Base-by-base conservation (phyloP, 176 grass and related monocot species). In the Rhipidocladum racemiflorum region DNA sequence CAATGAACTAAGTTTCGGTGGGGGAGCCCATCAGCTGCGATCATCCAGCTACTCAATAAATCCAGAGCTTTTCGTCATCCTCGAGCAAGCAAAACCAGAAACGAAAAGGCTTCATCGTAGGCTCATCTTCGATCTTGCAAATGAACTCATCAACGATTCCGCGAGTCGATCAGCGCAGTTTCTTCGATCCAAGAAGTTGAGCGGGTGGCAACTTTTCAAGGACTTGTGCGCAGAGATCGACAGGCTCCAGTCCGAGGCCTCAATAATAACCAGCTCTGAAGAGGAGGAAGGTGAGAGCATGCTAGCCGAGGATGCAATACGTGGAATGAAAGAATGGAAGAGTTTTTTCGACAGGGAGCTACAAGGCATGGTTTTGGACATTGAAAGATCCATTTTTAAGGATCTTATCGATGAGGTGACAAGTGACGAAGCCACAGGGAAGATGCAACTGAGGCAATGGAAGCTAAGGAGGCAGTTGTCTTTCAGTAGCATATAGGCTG, bases 41-140 rank as follows among this genome's bases (percentile, higher is more conserved):
- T 11, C 66, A 17, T 57, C 79, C 9, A 51, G 76, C 46, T 72
- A 61, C 70, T 61, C 77, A 0, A 88, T 92, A 51, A 92, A 88
- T 66, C 85, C 90, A 53, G 65, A 89, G 61, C 67, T 96, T 35
- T 92, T 90, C 70, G 23, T 74, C 76, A 87, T 90, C 34, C 88
- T 96, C 74, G 93, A 96, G 45, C 88, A 90, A 79, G 78, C 80
- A 45, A 94, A 89, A 64, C 64, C 68, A 8, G 60, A 61, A 0
- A 3, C 79, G 34, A 80, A 88, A 49, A 92, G 84, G 65, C 68
- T 74, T 30, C 82, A 92, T 53, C 88, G 86, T 35, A 92, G 83
- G 78, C 89, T 92, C 53, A 84, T 88, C 57, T 96, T 96, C 10
- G 90, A 96, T 83, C 43, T 89, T 16, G 80, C 87, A 64, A 88